phyloP scores from a whole-genome alignment of 2,329 filamentous ascomycete genomes.

The Hypoxylon sp. region DNA sequence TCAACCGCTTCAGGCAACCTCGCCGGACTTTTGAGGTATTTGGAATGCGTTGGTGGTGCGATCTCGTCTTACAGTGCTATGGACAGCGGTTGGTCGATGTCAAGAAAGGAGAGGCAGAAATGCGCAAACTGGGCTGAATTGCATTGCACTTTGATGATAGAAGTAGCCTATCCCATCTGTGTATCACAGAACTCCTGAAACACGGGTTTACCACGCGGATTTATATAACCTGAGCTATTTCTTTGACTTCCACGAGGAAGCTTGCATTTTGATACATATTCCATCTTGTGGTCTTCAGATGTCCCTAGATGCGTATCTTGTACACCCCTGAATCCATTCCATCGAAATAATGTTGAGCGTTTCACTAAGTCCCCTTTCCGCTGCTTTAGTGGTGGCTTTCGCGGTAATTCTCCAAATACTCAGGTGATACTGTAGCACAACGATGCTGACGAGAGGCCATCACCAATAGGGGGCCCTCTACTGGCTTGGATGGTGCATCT shows the following conservation, averaged over 20 bases:
- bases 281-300: neutral
- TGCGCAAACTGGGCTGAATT: neutral
- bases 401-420: conserved; percentile 14
- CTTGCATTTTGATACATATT: neutral
- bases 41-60: neutral
- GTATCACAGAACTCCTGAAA: neutral
- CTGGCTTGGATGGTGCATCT: conserved; percentile 44
- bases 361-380: conserved; percentile 8
- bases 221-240: conserved; percentile 1
- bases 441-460: conserved; percentile 2
- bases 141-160: neutral
- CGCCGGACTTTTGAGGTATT: neutral
- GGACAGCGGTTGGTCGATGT: neutral
- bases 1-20: conserved; percentile 13
- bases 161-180: neutral
- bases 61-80: neutral
- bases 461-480: conserved; percentile 31
- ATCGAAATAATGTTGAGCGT: conserved; percentile 20
- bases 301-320: neutral
- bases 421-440: neutral
- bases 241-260: neutral
- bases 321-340: neutral
- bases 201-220: neutral
- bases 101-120: neutral
- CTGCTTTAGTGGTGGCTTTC: conserved; percentile 3